Evolutionary conservation across 371 early-diverging fungal species (phyloP).

Genomic region (Mortierella sp.): DNA sequence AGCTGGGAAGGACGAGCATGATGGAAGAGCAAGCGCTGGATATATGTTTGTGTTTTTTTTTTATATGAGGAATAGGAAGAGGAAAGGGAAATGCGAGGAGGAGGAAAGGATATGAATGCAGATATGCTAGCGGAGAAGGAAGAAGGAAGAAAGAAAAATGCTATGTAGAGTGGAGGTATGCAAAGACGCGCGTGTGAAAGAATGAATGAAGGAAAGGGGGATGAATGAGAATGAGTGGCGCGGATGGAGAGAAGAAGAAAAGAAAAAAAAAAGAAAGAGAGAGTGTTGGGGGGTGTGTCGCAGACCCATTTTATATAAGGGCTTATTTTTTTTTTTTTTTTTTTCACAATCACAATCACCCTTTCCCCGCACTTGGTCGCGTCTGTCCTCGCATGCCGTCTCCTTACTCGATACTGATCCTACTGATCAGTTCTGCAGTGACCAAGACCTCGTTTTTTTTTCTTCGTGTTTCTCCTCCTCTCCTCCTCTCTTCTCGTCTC

Average conservation of each 20-base stretch:
- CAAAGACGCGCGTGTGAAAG: background rate
- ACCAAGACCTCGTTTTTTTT: no score
- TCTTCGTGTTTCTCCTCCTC: no score
- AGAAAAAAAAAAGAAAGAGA: constrained; percentile 2
- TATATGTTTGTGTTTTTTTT: constrained; percentile 6
- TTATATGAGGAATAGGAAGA: constrained; percentile 1
- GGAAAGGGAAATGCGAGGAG: background rate
- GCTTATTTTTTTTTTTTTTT: background rate
- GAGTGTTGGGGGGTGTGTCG: constrained; percentile 3
- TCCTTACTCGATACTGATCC: no score
- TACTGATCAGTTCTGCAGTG: no score
- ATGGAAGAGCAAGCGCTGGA: background rate
- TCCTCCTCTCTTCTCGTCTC: no score
- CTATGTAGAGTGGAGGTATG: background rate
- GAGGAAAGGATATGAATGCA: background rate
- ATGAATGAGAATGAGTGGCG: background rate
- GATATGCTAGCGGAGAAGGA: background rate
- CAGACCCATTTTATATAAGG: background rate
- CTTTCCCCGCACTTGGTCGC: background rate
- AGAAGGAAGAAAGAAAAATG: constrained; percentile 1
- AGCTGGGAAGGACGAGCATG: constrained; percentile 84
- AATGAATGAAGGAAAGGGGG: background rate
- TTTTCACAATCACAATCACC: background rate
- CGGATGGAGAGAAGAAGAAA: constrained; percentile 4
- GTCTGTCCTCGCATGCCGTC: background rate